Percentiles rank a stretch among this genome's conserved stretches.
Evolutionary conservation across 306 rosid genomes (phyloP).

Genomic region (Gleditsia sinensis): DNA sequence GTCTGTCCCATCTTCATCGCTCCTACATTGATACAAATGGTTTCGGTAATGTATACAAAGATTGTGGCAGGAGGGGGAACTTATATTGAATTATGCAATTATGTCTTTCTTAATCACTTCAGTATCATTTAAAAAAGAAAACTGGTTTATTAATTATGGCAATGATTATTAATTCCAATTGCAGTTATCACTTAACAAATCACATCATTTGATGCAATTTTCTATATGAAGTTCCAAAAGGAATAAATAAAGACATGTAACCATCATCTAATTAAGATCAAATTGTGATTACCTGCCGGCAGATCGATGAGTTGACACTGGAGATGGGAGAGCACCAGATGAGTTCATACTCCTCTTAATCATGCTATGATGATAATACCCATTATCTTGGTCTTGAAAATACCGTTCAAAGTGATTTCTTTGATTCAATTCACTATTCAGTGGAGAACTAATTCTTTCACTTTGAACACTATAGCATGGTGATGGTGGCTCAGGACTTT

Average conservation of each 20-base stretch:
- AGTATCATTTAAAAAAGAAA: constrained; percentile 12
- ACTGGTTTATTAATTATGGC: constrained; percentile 7
- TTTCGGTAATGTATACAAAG: constrained; percentile 17
- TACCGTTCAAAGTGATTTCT: constrained; percentile 50
- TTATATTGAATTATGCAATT: constrained; percentile 19
- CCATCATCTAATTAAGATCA: neutral
- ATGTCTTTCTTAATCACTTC: neutral
- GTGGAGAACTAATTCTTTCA: constrained; percentile 50
- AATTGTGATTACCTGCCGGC: constrained; percentile 59
- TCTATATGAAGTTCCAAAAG: neutral
- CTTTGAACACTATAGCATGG: constrained; percentile 63
- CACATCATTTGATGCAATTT: constrained; percentile 10
- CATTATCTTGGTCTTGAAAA: constrained; percentile 53
- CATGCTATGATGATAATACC: constrained; percentile 52
- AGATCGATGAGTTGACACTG: constrained; percentile 53
- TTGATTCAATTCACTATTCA: constrained; percentile 48
- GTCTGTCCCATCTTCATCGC: constrained; percentile 71
- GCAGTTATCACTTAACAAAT: neutral
- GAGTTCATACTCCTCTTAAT: constrained; percentile 49
- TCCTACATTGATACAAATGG: constrained; percentile 55
- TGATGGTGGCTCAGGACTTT: constrained; percentile 81
- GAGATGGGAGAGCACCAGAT: constrained; percentile 59
- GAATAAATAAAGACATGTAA: constrained; percentile 16
- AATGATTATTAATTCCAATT: constrained; percentile 6
- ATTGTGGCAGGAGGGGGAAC: too few relatives aligned